Evolutionary conservation across 2,329 filamentous ascomycete species (phyloP), one percentile per base, ranked within the genome.

Genomic region (Chalara sp.): DNA sequence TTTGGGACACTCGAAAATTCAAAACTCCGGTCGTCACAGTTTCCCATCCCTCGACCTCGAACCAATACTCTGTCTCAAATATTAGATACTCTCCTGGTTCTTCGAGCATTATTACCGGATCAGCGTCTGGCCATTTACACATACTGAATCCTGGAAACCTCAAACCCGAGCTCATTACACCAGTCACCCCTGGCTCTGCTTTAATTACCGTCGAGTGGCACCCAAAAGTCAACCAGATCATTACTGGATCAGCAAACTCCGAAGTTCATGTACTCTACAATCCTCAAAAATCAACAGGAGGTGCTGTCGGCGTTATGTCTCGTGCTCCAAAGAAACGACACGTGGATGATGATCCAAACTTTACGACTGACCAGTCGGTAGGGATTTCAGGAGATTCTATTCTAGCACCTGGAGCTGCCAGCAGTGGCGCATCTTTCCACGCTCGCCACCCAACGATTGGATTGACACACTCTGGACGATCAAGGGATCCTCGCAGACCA

Each of bases 1-100:
- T 96, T 2, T 99, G 93, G 93, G 93, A 99, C 66, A 95, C 86
- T 3, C 83, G 93, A 52, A 97, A 96, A 64, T 95, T 99, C 75
- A 97, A 93, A 66, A 77, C 86, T 51, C 89, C 93, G 4, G 78
- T 99, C 11, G 88, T 89, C 45, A 87, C 84, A 1, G 81, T 89
- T 12, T 73, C 84, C 5, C 90, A 96, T 67, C 70, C 80, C 1
- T 95, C 92, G 1, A 95, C 88, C 11, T 92, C 89, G 1, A 83
- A 84, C 52, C 84, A 90, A 62, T 95, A 88, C 65, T 81, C 87
- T 1, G 91, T 88, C 53, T 86, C 83, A 48, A 95, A 90, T 64
- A 96, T 99, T 64, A 80, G 81, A 56, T 99, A 97, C 72, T 88
- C 89, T 32, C 91, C 92, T 5, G 88, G 84, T 57, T 86, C 85